Evolutionary conservation across 768 basidiomycete species (phyloP).

Genomic region (Mrakia frigida): DNA sequence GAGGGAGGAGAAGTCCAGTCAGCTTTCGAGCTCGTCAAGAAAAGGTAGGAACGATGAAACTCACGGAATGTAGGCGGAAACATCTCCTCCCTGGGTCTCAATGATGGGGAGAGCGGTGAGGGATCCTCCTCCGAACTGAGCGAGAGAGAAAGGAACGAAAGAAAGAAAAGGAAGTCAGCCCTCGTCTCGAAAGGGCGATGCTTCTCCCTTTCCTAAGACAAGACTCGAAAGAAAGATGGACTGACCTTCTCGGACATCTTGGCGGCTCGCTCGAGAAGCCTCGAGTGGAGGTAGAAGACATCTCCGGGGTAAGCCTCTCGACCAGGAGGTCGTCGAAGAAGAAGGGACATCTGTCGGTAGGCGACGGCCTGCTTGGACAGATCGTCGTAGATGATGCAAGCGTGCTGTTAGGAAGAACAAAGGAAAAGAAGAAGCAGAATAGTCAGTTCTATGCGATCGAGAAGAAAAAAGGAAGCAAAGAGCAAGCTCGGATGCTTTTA

Average conservation of each 20-base stretch:
- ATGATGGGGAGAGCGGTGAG: conserved; percentile 98
- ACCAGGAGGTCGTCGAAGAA: conserved; percentile 99
- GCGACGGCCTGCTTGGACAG: conserved; percentile 99
- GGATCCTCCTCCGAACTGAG: conserved; percentile 84
- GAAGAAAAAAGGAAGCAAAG: no score
- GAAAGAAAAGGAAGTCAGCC: not conserved
- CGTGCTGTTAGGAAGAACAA: conserved; percentile 55
- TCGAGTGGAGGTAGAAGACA: conserved; percentile 99
- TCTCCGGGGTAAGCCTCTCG: conserved; percentile 49
- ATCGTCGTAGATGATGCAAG: conserved; percentile 98
- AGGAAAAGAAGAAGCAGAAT: not conserved
- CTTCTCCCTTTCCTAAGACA: not conserved
- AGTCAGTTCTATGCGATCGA: not conserved
- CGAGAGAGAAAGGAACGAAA: not conserved
- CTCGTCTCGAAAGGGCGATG: not conserved
- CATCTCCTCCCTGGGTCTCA: conserved; percentile 99
- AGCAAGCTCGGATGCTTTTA: no score
- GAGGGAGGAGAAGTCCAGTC: not conserved
- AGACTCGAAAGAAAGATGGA: not conserved
- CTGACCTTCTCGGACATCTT: conserved; percentile 91
- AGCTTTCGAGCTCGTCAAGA: not conserved
- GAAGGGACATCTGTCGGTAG: conserved; percentile 99
- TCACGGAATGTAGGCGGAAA: conserved; percentile 96
- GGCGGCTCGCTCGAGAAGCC: conserved; percentile 98
- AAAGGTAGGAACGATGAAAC: conserved; percentile 35